Evolutionary conservation across 1,284 basidiomycete species (phyloP).

Genomic region (Tilletiopsis washingtonensis): DNA sequence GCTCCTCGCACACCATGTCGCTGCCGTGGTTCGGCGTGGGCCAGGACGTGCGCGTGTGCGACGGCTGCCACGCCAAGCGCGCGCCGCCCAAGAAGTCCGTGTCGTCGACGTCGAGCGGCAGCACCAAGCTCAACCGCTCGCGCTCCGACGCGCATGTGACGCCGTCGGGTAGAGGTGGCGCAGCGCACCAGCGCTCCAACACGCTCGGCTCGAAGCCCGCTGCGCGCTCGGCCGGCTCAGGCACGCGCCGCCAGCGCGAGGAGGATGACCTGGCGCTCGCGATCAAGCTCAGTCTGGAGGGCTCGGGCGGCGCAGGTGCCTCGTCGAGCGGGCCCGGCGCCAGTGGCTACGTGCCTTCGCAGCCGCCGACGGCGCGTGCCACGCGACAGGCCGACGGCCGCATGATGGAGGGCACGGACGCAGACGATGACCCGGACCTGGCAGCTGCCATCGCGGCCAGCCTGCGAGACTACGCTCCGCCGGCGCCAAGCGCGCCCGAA

Average conservation of each 20-base stretch:
- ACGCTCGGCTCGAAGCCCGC: conserved; percentile 26
- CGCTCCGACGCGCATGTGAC: conserved; percentile 14
- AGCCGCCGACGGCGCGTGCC: conserved; percentile 55
- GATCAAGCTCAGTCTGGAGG: conserved; percentile 73
- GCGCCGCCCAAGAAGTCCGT: conserved; percentile 28
- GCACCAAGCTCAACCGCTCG: conserved; percentile 16
- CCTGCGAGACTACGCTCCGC: conserved; percentile 59
- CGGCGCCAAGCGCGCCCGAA: conserved; percentile 31
- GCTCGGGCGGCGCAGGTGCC: conserved; percentile 20
- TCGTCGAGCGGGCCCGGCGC: conserved; percentile 51
- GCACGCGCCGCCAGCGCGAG: conserved; percentile 50
- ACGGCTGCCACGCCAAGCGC: conserved; percentile 58
- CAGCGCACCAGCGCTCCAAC: conserved; percentile 42
- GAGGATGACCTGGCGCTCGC: conserved; percentile 89
- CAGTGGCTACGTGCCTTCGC: conserved; percentile 62
- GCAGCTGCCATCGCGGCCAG: conserved; percentile 92
- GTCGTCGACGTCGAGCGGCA: neutral
- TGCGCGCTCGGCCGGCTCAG: neutral
- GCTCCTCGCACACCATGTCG: conserved; percentile 74
- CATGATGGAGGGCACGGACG: conserved; percentile 51
- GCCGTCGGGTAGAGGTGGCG: conserved; percentile 27
- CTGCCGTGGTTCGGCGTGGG: conserved; percentile 90
- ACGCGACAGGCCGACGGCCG: conserved; percentile 38
- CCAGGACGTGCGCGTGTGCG: conserved; percentile 89
- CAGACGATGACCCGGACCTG: conserved; percentile 87